Conservation (phyloP, 31 red algal species). For the Porphyra umbilicalis region DNA sequence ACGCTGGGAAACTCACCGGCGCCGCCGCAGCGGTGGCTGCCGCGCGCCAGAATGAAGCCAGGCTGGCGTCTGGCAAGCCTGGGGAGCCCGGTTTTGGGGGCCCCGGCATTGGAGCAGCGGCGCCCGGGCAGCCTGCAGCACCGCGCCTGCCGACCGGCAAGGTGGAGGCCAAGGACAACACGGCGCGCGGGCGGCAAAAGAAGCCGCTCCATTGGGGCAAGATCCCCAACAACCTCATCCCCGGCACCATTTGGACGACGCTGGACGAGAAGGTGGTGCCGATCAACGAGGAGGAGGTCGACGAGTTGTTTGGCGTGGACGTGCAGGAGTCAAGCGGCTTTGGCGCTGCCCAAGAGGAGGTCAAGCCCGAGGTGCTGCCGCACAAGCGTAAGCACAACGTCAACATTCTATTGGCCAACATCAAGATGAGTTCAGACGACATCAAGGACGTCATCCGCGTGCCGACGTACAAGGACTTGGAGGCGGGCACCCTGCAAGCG, state of each 20-base stretch:
- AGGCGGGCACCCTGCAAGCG: conserved; percentile 57
- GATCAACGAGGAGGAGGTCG: conserved; percentile 68
- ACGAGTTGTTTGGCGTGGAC: conserved; percentile 85
- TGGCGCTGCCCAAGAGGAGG: conserved; percentile 41
- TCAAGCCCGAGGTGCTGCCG: conserved; percentile 69
- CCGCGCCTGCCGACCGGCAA: conserved; percentile 50
- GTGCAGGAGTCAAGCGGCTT: conserved; percentile 22
- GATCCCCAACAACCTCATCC: conserved; percentile 72
- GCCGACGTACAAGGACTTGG: conserved; percentile 64
- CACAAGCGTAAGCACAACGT: conserved; percentile 94
- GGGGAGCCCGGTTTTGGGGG: conserved; percentile 10
- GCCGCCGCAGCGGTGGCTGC: conserved; percentile 27
- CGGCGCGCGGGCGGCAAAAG: conserved; percentile 68
- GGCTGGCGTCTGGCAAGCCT: conserved; percentile 4
- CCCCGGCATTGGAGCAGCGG: conserved; percentile 12
- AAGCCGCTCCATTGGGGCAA: conserved; percentile 91
- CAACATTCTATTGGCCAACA: conserved; percentile 77
- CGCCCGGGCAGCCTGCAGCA: conserved; percentile 22
- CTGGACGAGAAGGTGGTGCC: conserved; percentile 48
- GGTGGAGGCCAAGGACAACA: conserved; percentile 60
- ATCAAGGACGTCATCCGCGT: conserved; percentile 81
- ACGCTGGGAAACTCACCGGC: neutral
- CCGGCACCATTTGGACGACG: conserved; percentile 61
- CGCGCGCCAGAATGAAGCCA: conserved; percentile 1
- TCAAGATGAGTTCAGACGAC: conserved; percentile 78